Evolutionary conservation across 169 alveolate species (phyloP).

Genomic region (Amoebophrya sp.): DNA sequence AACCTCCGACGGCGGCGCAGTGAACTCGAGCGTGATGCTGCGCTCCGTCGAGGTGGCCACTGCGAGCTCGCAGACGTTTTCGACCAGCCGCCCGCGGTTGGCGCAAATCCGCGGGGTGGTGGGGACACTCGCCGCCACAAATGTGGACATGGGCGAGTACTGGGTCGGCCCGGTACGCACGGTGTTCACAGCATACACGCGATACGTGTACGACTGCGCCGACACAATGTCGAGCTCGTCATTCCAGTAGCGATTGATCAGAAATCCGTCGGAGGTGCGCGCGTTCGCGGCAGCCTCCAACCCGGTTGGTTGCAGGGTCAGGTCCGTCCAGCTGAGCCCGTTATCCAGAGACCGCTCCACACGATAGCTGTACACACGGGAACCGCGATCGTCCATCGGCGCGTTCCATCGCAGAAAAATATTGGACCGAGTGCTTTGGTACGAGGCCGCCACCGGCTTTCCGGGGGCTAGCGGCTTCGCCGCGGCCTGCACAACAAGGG

Average conservation of each 20-base stretch:
- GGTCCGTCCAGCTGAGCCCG: background rate
- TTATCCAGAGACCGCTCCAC: background rate
- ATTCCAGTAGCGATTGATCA: background rate
- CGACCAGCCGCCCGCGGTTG: background rate
- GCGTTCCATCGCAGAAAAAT: background rate
- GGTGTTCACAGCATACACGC: background rate
- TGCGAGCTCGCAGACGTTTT: background rate
- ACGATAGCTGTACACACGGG: background rate
- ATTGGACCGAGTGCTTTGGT: background rate
- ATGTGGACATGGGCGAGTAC: background rate
- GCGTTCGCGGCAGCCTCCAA: background rate
- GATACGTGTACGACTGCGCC: background rate
- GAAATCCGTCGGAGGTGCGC: background rate
- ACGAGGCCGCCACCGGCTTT: background rate
- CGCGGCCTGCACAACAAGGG: background rate
- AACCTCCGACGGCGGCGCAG: constrained; percentile 19
- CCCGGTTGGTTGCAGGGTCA: background rate
- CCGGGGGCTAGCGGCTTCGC: background rate
- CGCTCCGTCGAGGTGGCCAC: background rate
- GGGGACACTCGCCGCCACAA: background rate
- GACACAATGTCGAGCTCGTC: background rate
- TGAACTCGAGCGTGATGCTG: background rate
- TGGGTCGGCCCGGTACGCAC: background rate
- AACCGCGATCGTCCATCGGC: background rate
- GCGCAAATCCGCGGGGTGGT: constrained; percentile 17